A percentile compares a stretch with the other conserved stretches of the same genome.
Conservation (phyloP, 495 filamentous ascomycete species). For the Elaphomyces granulatus region DNA sequence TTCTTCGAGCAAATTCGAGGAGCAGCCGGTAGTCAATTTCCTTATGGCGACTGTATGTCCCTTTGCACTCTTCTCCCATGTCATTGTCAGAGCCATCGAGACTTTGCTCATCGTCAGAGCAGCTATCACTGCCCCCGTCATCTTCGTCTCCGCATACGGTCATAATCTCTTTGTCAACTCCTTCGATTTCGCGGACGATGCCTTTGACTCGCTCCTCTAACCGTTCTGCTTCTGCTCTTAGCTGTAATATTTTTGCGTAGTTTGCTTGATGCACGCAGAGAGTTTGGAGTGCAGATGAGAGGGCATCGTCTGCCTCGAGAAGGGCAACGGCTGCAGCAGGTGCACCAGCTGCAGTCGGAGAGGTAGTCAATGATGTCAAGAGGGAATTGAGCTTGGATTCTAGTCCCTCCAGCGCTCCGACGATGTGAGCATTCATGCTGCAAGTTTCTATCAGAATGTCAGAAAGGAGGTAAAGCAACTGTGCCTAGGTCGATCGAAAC, state of each 20-base stretch:
- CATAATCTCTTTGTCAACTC: constrained; percentile 26
- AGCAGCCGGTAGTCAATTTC: constrained; percentile 32
- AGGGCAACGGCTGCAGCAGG: constrained; percentile 26
- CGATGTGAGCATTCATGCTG: constrained; percentile 27
- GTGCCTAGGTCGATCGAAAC: too few species aligned
- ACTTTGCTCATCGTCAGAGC: constrained; percentile 7
- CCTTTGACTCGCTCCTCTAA: constrained; percentile 28
- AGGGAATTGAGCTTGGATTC: constrained; percentile 31
- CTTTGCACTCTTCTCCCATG: constrained; percentile 1
- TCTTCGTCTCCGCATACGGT: constrained; percentile 14
- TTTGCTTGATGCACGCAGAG: constrained; percentile 32
- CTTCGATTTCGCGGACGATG: constrained; percentile 27
- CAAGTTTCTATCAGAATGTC: background rate
- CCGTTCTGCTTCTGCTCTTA: constrained; percentile 25
- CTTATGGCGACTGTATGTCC: constrained; percentile 8
- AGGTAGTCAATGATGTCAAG: constrained; percentile 26
- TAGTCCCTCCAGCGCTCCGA: constrained; percentile 24
- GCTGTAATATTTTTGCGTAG: constrained; percentile 23
- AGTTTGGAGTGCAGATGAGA: constrained; percentile 25
- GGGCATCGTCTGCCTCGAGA: constrained; percentile 28
- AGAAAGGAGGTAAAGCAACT: too few species aligned
- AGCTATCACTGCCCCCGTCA: constrained; percentile 13
- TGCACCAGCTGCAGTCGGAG: constrained; percentile 28
- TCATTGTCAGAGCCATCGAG: constrained; percentile 2
- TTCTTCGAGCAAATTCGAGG: constrained; percentile 32